Evolutionary conservation across 257 asterid species (phyloP), one percentile per base, ranked within the genome.

Genomic region (Lycium barbarum): DNA sequence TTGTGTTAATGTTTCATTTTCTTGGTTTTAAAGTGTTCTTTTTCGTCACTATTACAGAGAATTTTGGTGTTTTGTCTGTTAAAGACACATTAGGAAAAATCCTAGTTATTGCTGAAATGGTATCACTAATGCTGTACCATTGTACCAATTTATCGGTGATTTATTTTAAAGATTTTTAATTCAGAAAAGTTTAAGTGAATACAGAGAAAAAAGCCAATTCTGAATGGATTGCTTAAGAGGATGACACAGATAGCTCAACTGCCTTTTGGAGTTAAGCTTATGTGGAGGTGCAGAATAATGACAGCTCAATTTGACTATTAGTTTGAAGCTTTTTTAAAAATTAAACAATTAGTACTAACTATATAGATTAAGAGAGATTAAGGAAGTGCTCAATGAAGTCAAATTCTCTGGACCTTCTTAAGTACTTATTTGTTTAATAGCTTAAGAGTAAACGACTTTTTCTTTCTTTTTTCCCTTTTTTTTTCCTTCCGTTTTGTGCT

Each of bases 241-340:
- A 88, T 88, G 91, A 88, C 87, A 88, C 35, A 79, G 91, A 88
- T 87, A 67, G 90, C 81, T 89, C 71, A 89, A 84, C 88, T 61
- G 85, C 87, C 53, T 26, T 26, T 26, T 26, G 33, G 33, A 26
- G 1, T n/a, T 26, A 22, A 76, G 85, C 55, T 59, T 81, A 51
- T 38, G 38, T 57, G 59, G 71, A 79, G 85, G 84, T 71, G 88
- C 68, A 80, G 87, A 83, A 82, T 84, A 87, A 87, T 74, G 93
- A 88, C 94, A 91, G 92, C 92, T 92, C 88, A 86, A 83, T 61
- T 82, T 81, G 74, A 88, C 84, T 82, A 43, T 76, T 36, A 9
- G 84, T 79, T 89, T 40, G 62, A 78, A 20, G 22, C 65, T 82
- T 71, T 15, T 43, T 2, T 43, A 66, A 66, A 20, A 12, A 53